Evolutionary conservation across 495 filamentous ascomycete species (phyloP), one percentile per base, ranked within the genome.

Genomic region (Hypoxylon fuscum): DNA sequence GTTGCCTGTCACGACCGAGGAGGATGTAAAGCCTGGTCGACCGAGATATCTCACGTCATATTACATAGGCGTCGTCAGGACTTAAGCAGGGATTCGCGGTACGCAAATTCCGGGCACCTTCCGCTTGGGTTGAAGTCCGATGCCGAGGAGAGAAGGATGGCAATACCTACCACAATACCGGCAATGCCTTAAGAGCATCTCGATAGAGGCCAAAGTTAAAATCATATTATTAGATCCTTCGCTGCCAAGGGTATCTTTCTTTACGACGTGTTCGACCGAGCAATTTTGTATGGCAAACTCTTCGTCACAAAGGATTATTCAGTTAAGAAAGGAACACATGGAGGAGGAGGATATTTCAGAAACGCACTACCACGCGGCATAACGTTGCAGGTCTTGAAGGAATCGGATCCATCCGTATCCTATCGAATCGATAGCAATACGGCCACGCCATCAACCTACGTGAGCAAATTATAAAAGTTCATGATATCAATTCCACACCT

Each of bases 31-130:
- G 31, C 52, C 41, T 58, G n/a, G 47, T 66, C 58, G 63, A 66
- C 63, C 63, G 63, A 66, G 53, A 12, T 46, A 61, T 66, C 63
- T 66, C 63, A 66, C 63, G 63, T 66, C 63, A 66, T 66, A 62
- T 49, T 54, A 54, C 47, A 58, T 61, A 47, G 55, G 40, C 43
- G 23, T 60, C 45, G 40, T 22, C 44, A 42, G 50, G 44, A 42
- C 22, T 22, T n/a, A 22, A 44, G 40, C 50, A 50, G 56, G 56
- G 34, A 25, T 48, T 29, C 1, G 21, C 20, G 14, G 25, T 41
- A 25, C 25, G 31, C 50, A 11, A n/a, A 1, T 32, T 37, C 17
- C 45, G 56, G 32, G 7, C 27, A 62, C 63, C 45, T 61, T 66
- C 56, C 57, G 20, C 46, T 47, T 53, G 31, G 46, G 48, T 38